Conservation (phyloP, 2,329 filamentous ascomycete genomes). For the Cladorrhinum sp. region DNA sequence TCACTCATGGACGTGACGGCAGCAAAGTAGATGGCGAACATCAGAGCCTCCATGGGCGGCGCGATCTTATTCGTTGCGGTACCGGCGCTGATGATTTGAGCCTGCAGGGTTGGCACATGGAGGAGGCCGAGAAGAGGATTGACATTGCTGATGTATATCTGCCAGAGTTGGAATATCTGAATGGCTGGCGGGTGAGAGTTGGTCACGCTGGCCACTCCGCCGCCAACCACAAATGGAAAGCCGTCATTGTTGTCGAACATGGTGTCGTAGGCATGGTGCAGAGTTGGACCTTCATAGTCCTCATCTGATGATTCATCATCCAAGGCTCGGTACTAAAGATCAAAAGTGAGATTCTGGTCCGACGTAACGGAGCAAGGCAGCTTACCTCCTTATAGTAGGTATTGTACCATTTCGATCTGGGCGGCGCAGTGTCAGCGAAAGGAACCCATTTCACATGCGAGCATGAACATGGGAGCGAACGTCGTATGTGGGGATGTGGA, state of each 20-base stretch:
- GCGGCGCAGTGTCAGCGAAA: slow-evolving; percentile 16
- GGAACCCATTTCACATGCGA: neutral
- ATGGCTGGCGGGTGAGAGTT: slow-evolving; percentile 52
- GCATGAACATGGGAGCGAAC: neutral
- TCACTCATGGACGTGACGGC: slow-evolving; percentile 58
- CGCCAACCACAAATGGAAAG: slow-evolving; percentile 56
- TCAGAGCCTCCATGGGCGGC: slow-evolving; percentile 60
- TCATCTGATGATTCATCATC: slow-evolving; percentile 57
- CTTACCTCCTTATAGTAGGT: slow-evolving; percentile 50
- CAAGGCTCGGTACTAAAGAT: slow-evolving; percentile 46
- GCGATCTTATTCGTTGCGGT: slow-evolving; percentile 53
- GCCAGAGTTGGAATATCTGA: slow-evolving; percentile 65
- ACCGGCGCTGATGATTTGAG: slow-evolving; percentile 61
- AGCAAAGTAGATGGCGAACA: slow-evolving; percentile 64
- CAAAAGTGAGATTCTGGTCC: neutral
- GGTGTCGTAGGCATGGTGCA: slow-evolving; percentile 57
- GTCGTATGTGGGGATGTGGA: slow-evolving; percentile 23
- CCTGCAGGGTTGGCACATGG: slow-evolving; percentile 63
- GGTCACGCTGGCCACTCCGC: slow-evolving; percentile 41
- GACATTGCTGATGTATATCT: slow-evolving; percentile 67
- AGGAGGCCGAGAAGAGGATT: slow-evolving; percentile 67
- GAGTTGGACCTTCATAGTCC: slow-evolving; percentile 49
- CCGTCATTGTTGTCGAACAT: slow-evolving; percentile 57
- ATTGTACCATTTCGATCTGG: slow-evolving; percentile 44
- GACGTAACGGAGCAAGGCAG: slow-evolving; percentile 3